Conservation (phyloP, 2,329 filamentous ascomycete species). For the Colletotrichum cereale region DNA sequence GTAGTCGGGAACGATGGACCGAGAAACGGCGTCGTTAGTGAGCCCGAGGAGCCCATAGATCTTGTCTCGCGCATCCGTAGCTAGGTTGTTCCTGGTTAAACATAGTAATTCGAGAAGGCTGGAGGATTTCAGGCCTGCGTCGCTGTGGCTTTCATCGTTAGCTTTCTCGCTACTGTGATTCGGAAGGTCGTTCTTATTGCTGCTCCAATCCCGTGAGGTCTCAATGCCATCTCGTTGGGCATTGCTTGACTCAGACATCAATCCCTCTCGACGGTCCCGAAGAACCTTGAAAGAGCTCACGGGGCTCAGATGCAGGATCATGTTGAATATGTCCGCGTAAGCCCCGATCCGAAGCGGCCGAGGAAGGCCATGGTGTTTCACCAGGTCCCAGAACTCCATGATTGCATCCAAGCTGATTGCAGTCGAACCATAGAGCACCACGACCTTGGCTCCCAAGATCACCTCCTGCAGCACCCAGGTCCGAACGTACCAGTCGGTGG, state of each 20-base stretch:
- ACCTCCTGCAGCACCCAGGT: constrained; percentile 36
- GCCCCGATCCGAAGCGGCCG: constrained; percentile 11
- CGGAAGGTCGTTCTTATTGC: neutral
- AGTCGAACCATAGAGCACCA: constrained; percentile 6
- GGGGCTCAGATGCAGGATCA: constrained; percentile 17
- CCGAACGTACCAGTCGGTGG: constrained; percentile 30
- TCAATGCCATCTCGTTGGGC: neutral
- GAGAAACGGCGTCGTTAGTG: constrained; percentile 10
- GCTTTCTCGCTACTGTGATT: too few relatives aligned
- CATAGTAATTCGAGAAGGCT: constrained; percentile 6
- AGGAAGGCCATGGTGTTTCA: constrained; percentile 5
- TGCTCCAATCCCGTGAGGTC: neutral
- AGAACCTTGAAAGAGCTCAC: constrained; percentile 18
- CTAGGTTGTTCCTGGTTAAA: constrained; percentile 26
- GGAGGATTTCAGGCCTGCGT: neutral
- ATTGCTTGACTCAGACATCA: too few relatives aligned
- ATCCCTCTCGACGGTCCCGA: neutral
- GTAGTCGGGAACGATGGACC: constrained; percentile 17
- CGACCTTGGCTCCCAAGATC: constrained; percentile 16
- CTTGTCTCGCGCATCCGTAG: constrained; percentile 19
- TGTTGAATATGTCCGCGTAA: constrained; percentile 22
- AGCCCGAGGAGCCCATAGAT: constrained; percentile 27
- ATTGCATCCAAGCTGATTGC: constrained; percentile 26
- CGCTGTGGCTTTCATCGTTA: neutral
- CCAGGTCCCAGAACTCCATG: constrained; percentile 21